phyloP scores from a whole-genome alignment of 768 basidiomycete species.

The Suillus lakei region DNA sequence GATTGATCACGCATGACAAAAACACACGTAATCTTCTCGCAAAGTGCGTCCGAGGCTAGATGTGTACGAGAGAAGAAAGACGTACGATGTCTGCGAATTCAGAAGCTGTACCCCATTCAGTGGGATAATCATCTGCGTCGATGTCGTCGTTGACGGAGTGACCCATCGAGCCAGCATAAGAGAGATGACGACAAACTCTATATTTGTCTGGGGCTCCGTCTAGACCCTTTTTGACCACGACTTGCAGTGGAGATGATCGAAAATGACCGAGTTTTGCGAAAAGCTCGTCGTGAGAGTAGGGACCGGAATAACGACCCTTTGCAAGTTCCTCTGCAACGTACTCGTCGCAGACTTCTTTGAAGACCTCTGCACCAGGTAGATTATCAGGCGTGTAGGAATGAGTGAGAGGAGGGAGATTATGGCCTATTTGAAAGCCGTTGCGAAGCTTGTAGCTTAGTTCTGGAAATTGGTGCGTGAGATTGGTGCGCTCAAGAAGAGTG shows the following conservation, averaged over 20 bases:
- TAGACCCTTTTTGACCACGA: background rate
- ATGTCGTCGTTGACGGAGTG: background rate
- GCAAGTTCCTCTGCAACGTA: background rate
- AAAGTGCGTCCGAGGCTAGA: no score
- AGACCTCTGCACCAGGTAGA: no score
- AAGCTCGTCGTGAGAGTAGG: background rate
- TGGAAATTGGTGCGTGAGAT: no score
- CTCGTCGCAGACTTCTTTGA: background rate
- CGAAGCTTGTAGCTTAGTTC: no score
- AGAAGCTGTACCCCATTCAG: no score
- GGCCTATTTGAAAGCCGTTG: background rate
- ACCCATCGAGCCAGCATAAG: background rate
- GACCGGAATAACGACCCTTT: background rate
- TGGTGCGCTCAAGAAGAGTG: no score
- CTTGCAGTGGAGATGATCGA: background rate
- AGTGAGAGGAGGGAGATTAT: background rate
- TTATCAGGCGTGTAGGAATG: accelerated
- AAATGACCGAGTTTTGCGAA: background rate
- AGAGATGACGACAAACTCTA: background rate
- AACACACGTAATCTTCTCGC: no score
- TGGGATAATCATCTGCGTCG: background rate
- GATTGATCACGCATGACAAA: no score
- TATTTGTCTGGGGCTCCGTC: background rate
- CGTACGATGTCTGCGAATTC: background rate
- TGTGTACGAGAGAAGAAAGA: no score